Evolutionary conservation across 805 yeast genomes (phyloP).

Genomic region (Yamadazyma ubonensis): DNA sequence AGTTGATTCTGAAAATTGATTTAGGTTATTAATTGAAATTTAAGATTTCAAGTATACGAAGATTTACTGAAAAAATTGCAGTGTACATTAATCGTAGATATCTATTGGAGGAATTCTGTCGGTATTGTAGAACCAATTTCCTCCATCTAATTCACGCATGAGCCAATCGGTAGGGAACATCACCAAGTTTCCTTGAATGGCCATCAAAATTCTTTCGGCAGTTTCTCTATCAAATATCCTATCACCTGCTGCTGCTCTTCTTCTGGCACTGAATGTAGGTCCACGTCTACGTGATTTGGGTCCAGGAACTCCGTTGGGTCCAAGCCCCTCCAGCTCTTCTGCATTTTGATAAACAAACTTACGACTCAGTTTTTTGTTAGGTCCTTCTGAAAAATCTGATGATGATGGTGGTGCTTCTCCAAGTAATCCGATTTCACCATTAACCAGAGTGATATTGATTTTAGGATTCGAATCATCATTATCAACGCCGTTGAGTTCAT

Average conservation of each 20-base stretch:
- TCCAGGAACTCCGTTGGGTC: conserved; percentile 5
- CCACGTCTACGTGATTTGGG: conserved; percentile 16
- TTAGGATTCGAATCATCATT: conserved; percentile 21
- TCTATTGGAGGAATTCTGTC: conserved; percentile 95
- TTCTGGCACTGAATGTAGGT: conserved; percentile 17
- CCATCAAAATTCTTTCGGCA: conserved; percentile 68
- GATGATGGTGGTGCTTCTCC: conserved; percentile 33
- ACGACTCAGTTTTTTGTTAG: conserved; percentile 5
- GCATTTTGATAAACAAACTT: conserved; percentile 10
- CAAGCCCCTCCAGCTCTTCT: conserved; percentile 3
- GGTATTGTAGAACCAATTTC: conserved; percentile 93
- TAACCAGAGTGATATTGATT: conserved; percentile 2
- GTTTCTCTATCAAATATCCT: conserved; percentile 68
- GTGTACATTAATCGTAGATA: conserved; percentile 63
- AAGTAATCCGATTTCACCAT: conserved; percentile 25
- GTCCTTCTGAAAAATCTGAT: not conserved
- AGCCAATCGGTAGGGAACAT: conserved; percentile 94
- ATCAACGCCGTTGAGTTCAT: conserved; percentile 21
- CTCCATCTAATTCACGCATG: conserved; percentile 77
- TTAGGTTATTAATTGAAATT: too few species aligned
- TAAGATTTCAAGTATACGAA: too few species aligned
- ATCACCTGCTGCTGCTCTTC: conserved; percentile 42
- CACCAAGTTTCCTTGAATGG: conserved; percentile 84
- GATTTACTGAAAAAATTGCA: too few species aligned
- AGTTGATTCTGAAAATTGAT: too few species aligned